A percentile compares a stretch with the other conserved stretches of the same genome.
phyloP scores from a whole-genome alignment of 495 filamentous ascomycete species.

The Elasticomyces elasticus region DNA sequence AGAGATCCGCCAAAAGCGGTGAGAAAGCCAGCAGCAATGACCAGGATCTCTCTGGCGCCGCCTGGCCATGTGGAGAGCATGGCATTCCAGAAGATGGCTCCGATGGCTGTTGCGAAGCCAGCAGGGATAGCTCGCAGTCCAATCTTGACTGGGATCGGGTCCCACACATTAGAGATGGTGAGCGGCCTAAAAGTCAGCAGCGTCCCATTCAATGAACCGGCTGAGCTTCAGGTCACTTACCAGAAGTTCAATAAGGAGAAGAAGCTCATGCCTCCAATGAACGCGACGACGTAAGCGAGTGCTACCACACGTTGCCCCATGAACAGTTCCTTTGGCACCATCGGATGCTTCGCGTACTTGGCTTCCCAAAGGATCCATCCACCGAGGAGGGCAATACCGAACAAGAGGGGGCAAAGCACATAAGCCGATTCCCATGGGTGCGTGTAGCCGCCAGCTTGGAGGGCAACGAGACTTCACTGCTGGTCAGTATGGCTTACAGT shows the following conservation, averaged over 20 bases:
- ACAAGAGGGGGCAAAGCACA: constrained; percentile 13
- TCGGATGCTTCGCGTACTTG: constrained; percentile 12
- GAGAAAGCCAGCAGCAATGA: constrained; percentile 21
- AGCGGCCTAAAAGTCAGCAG: constrained; percentile 27
- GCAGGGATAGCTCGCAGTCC: constrained; percentile 23
- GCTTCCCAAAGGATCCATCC: constrained; percentile 17
- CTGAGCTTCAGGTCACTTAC: too few species aligned
- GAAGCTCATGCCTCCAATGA: constrained; percentile 29
- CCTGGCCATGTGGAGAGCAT: constrained; percentile 16
- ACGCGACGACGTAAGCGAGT: constrained; percentile 26
- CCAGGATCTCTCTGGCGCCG: constrained; percentile 19
- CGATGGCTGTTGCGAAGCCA: constrained; percentile 23
- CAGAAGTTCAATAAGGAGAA: too few species aligned
- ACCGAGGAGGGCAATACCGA: constrained; percentile 12
- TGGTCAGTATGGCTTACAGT: background rate
- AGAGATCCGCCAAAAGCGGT: constrained; percentile 23
- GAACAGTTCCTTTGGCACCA: constrained; percentile 22
- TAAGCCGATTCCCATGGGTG: constrained; percentile 16
- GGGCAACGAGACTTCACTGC: constrained; percentile 20
- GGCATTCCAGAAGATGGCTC: constrained; percentile 23
- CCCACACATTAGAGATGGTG: constrained; percentile 21
- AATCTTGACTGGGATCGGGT: constrained; percentile 26
- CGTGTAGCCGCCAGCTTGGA: constrained; percentile 24
- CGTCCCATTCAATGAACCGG: too few species aligned
- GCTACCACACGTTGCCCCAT: constrained; percentile 25